Percentiles rank a stretch among this genome's conserved stretches.
Conservation (phyloP, 805 yeast genomes). For the Diddensiella transvaalensis region DNA sequence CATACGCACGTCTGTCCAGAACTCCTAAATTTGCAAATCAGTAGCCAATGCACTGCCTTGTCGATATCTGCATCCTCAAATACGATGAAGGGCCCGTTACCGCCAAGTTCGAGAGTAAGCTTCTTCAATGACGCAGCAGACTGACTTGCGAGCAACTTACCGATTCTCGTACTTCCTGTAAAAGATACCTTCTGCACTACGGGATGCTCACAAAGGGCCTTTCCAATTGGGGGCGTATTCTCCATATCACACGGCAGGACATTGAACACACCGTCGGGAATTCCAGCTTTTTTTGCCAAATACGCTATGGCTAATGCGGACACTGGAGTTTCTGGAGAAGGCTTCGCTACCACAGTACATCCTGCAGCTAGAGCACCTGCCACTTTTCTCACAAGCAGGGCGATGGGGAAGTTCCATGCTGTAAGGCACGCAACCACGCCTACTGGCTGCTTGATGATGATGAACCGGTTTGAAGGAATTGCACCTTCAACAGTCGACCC, state of each 20-base stretch:
- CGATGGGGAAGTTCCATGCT: slow-evolving; percentile 71
- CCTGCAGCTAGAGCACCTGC: slow-evolving; percentile 85
- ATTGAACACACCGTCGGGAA: slow-evolving; percentile 74
- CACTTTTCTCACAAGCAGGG: slow-evolving; percentile 76
- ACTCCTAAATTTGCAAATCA: slow-evolving; percentile 83
- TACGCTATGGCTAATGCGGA: slow-evolving; percentile 59
- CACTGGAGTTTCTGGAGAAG: slow-evolving; percentile 75
- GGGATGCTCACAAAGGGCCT: slow-evolving; percentile 55
- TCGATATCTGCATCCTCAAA: slow-evolving; percentile 82
- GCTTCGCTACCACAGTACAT: slow-evolving; percentile 66
- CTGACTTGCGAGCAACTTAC: slow-evolving; percentile 70
- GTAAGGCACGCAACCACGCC: slow-evolving; percentile 68
- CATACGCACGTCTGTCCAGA: slow-evolving; percentile 97
- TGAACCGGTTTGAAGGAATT: slow-evolving; percentile 44
- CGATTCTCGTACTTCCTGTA: slow-evolving; percentile 92
- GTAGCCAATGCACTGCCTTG: slow-evolving; percentile 67
- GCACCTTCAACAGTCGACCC: slow-evolving; percentile 66
- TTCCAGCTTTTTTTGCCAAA: slow-evolving; percentile 61
- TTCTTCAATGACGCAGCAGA: slow-evolving; percentile 77
- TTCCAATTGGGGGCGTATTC: slow-evolving; percentile 53
- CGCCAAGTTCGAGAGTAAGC: slow-evolving; percentile 92
- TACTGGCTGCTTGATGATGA: slow-evolving; percentile 59
- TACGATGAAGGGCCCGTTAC: slow-evolving; percentile 89
- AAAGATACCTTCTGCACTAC: slow-evolving; percentile 83
- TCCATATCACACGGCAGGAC: slow-evolving; percentile 71